Base-by-base conservation (phyloP, 2,329 filamentous ascomycete species). In the Monosporascus sp. region DNA sequence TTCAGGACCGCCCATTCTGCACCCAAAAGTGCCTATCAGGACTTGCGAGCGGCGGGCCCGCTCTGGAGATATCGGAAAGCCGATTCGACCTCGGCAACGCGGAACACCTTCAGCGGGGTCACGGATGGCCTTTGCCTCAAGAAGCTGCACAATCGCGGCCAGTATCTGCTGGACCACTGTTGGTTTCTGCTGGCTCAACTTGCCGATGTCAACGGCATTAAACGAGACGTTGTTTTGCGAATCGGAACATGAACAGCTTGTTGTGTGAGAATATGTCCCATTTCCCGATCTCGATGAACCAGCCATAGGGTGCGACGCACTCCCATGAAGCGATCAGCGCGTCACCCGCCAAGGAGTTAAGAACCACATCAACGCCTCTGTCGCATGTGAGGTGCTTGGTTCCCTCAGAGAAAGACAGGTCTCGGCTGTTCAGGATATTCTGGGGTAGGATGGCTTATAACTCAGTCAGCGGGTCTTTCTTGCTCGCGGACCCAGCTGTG, bases 221-320 rank as follows among this genome's bases (percentile, higher is more conserved):
- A 37, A 37, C 35, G 15, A 15, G 35, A 37, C 35, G 35, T 37
- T 37, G 7, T 15, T 37, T 37, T 7, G n/a, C 35, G 35, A 37
- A 37, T 15, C 35, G 7, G 35, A 15, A 7, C 35, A 37, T 37
- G 15, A 15, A 15, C 35, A 37, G 35, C 35, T 7, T 15, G 7
- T 7, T 8, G 35, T 37, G 7, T 7, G 35, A 7, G 35, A 37
- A 15, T 7, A 37, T 37, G 43, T 75, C 70, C 3, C 65, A 60
- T 55, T 70, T 73, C 5, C 71, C 72, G 24, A 76, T 70, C 50
- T 77, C 73, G 0, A 76, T 50, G 57, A 78, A 72, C 2, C 63
- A 65, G 0, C 73, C 75, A 48, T 70, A 73, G 1, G 64, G 56
- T 1, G 75, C 72, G 2, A 79, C 59, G 44, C 72, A 75, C 2